phyloP scores from a whole-genome alignment of 495 filamentous ascomycete species.

The Neurospora pannonica region DNA sequence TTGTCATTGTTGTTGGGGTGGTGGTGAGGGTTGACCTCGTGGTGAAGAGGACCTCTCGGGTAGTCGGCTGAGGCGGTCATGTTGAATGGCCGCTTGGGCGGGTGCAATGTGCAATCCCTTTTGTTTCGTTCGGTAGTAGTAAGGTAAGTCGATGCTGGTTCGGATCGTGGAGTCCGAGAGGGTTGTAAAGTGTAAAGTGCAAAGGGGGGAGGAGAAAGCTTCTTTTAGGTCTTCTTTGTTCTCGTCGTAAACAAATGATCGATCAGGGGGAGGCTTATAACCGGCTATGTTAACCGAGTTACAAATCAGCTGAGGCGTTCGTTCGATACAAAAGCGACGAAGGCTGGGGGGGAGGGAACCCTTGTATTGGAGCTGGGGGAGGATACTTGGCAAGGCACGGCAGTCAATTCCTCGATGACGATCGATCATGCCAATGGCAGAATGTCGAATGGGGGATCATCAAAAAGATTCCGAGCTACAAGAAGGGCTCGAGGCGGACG shows the following conservation, averaged over 20 bases:
- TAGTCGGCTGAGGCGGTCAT: slow-evolving; percentile 6
- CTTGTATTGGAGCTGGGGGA: not conserved
- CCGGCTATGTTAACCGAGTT: not conserved
- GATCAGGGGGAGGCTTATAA: not conserved
- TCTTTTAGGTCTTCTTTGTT: not conserved
- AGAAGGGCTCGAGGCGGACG: not conserved
- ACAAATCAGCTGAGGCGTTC: not conserved
- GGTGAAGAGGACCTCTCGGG: not conserved
- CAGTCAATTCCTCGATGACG: not conserved
- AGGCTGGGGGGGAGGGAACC: not conserved
- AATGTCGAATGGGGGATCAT: not conserved
- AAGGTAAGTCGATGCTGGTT: not conserved
- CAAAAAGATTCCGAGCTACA: no score
- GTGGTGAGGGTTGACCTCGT: not conserved
- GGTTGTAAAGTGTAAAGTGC: not conserved
- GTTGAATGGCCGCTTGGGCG: slow-evolving; percentile 18
- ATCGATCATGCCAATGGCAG: not conserved
- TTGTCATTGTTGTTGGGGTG: not conserved
- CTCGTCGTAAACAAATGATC: not conserved
- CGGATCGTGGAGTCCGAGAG: not conserved
- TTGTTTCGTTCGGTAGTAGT: not conserved
- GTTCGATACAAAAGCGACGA: not conserved
- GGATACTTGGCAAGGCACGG: not conserved
- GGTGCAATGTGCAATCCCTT: not conserved
- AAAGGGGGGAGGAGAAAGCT: not conserved